Evolutionary conservation across 495 filamentous ascomycete genomes (phyloP).

Genomic region (Durotheca rogersii): DNA sequence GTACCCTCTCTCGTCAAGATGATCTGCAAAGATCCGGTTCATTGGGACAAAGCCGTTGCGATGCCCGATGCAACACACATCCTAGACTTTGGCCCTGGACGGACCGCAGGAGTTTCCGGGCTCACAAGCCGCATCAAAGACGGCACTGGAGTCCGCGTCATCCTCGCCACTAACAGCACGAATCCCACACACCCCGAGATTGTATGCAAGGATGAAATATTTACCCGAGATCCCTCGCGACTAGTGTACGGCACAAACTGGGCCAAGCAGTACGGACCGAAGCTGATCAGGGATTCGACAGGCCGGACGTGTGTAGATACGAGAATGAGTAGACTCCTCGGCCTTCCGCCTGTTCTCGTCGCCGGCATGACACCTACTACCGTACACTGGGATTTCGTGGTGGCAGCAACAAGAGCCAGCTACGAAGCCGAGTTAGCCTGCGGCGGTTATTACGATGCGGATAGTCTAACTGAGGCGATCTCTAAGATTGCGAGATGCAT

Average conservation of each 20-base stretch:
- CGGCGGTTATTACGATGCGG: constrained; percentile 81
- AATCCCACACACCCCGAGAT: constrained; percentile 78
- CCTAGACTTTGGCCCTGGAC: constrained; percentile 81
- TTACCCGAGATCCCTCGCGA: constrained; percentile 74
- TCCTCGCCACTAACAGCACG: constrained; percentile 71
- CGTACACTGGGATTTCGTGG: constrained; percentile 92
- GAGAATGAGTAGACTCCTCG: constrained; percentile 80
- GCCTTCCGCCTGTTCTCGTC: constrained; percentile 84
- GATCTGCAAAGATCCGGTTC: constrained; percentile 77
- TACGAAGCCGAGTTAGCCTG: constrained; percentile 88
- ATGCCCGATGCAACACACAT: constrained; percentile 80
- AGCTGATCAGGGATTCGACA: constrained; percentile 68
- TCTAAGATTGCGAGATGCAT: constrained; percentile 74
- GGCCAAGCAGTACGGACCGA: constrained; percentile 81
- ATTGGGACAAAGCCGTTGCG: constrained; percentile 80
- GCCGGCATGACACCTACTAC: constrained; percentile 96
- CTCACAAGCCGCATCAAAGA: constrained; percentile 90
- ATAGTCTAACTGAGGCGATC: constrained; percentile 72
- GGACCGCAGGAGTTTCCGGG: constrained; percentile 81
- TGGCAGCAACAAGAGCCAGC: constrained; percentile 92
- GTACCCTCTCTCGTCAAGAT: constrained; percentile 74
- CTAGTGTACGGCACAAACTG: constrained; percentile 81
- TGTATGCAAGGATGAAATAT: constrained; percentile 83
- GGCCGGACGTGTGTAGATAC: constrained; percentile 83
- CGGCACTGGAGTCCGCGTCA: constrained; percentile 80